These are phyloP conservation scores for Colletotrichum sp. DNA, from an alignment of 2,329 filamentous ascomycete genomes.

Conservation along the genomic window DNA sequence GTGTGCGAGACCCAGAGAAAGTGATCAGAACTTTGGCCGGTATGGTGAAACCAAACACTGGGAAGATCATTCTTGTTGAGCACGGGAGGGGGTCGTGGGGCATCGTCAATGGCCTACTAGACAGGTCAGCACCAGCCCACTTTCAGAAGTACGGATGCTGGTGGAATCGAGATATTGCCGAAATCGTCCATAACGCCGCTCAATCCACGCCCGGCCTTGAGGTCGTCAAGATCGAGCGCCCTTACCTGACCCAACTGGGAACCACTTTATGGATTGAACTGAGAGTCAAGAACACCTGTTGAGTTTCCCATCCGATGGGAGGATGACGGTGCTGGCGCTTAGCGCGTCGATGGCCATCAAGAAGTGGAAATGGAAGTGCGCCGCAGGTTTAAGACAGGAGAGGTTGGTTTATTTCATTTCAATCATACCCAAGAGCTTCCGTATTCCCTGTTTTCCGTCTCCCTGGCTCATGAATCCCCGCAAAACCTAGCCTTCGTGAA, in stretches of 20 bases:
- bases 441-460: not conserved
- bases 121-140: conserved; percentile 59
- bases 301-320: not conserved
- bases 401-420: conserved; percentile 19
- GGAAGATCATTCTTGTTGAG: conserved; percentile 66
- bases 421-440: not conserved
- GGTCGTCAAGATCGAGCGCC: conserved; percentile 58
- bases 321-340: not conserved
- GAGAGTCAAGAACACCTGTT: conserved; percentile 34
- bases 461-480: not conserved
- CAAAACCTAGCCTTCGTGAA: not conserved
- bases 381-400: not conserved
- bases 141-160: conserved; percentile 69
- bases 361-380: not conserved
- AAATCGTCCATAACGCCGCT: conserved; percentile 56
- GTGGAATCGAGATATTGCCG: conserved; percentile 71
- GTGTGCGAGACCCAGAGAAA: conserved; percentile 59
- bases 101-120: conserved; percentile 60
- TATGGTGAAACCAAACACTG: conserved; percentile 56
- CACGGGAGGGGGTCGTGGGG: conserved; percentile 64
- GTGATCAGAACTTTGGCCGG: conserved; percentile 60
- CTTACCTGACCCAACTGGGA: conserved; percentile 58
- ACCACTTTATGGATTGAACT: conserved; percentile 66
- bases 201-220: conserved; percentile 57
- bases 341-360: not conserved